These are phyloP conservation scores for Salix purpurea DNA, from an alignment of 345 rosid species.

Conservation along the genomic window DNA sequence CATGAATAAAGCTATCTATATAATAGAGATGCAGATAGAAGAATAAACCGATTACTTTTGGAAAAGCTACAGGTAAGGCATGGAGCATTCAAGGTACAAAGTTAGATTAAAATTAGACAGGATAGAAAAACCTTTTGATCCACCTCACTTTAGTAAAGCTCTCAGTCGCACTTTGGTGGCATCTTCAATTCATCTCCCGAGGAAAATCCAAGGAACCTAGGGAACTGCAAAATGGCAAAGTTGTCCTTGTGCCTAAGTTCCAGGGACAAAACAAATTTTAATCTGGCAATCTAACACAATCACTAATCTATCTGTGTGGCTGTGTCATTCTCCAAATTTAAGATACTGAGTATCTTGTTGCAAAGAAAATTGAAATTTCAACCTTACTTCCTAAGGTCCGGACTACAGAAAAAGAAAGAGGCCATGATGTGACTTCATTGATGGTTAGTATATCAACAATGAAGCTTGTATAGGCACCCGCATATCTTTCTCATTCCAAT, in stretches of 20 bases:
- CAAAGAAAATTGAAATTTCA: neutral
- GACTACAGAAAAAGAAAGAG: neutral
- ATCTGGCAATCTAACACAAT: neutral
- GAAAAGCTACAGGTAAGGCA: neutral
- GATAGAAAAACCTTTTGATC: neutral
- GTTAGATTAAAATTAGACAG: neutral
- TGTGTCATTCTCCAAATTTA: neutral
- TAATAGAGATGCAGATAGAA: neutral
- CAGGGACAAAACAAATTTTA: neutral
- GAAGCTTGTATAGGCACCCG: neutral
- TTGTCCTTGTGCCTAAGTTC: neutral
- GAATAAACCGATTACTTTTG: neutral
- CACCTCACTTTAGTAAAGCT: neutral
- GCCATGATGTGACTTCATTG: neutral
- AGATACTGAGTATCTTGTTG: neutral
- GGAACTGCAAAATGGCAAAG: neutral
- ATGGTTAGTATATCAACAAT: neutral
- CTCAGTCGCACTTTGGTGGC: neutral
- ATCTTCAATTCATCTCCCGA: neutral
- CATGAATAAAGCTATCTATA: neutral
- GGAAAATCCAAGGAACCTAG: neutral
- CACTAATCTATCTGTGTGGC: neutral
- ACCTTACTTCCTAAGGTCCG: neutral
- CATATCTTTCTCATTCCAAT: neutral
- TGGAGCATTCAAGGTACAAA: neutral